Base-by-base conservation (phyloP, 2,329 filamentous ascomycete genomes). In the Arthrobotrys conoides region DNA sequence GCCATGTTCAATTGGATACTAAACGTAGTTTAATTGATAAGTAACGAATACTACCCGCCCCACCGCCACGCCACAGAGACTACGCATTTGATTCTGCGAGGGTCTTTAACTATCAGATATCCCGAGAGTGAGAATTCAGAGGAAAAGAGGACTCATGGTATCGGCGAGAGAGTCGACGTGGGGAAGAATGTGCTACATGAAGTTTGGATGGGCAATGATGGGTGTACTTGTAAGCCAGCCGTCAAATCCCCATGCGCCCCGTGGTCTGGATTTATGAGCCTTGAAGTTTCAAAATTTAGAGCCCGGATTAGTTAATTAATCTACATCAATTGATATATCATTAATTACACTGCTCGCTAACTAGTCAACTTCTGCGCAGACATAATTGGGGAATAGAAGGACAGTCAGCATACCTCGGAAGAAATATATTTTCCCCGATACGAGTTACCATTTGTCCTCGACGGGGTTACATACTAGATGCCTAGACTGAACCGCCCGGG, bases 1-100 rank as follows among this genome's bases (percentile, higher is more conserved):
- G 3, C n/a, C n/a, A n/a, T n/a, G n/a, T n/a, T n/a, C n/a, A n/a
- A n/a, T n/a, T n/a, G n/a, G n/a, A n/a, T 30, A 6, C 27, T 30
- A 30, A 30, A 30, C 6, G 27, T 30, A 6, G 27, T 30, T 30
- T 30, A 30, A 3, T 30, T 30, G 9, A 36, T 36, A 92, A n/a
- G 90, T 79, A 90, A 92, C 83, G 87, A 88, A 30, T 86, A 93
- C 84, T 93, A 93, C 83, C 86, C 86, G 48, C 91, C 91, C 14
- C 91, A 93, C 82, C 88, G 87, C 14, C 91, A 93, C 82, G 81
- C 84, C 22, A 88, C 87, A 41, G 85, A 90, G 55, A 93, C 91
- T 0, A 93, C 91, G 0, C 91, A 93, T 84, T 86, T 93, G 57
- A 90, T 93, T 76, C 84, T 91, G 24, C 84, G 86, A 4, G 91